Evolutionary conservation across 2,329 filamentous ascomycete genomes (phyloP).

Genomic region (Exophiala xenobiotica): DNA sequence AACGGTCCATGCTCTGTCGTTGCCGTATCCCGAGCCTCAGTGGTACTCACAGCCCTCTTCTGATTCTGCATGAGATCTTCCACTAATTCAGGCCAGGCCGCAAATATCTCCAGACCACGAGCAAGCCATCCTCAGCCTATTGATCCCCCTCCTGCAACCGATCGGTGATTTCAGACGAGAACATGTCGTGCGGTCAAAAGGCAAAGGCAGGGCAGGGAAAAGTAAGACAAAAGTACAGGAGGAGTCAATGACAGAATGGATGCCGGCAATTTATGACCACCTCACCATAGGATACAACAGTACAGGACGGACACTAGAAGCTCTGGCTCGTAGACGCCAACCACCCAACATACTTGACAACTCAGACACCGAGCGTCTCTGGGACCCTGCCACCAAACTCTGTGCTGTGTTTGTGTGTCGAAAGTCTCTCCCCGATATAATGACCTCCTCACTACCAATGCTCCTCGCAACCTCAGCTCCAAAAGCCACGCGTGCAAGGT

Average conservation of each 20-base stretch:
- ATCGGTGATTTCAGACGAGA: conserved; percentile 41
- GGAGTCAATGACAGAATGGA: conserved; percentile 25
- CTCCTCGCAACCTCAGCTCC: conserved; percentile 23
- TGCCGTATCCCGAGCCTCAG: conserved; percentile 25
- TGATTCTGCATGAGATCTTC: not conserved
- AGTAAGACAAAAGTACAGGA: conserved; percentile 2
- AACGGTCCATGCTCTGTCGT: conserved; percentile 18
- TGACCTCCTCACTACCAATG: conserved; percentile 22
- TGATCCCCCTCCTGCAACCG: conserved; percentile 31
- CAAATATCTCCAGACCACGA: conserved; percentile 13
- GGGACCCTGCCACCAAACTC: conserved; percentile 3
- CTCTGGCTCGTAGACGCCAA: conserved; percentile 32
- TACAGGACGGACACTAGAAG: conserved; percentile 44
- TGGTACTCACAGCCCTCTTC: conserved; percentile 14
- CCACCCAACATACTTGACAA: conserved; percentile 10
- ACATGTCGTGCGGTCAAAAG: conserved; percentile 40
- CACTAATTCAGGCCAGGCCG: conserved; percentile 19
- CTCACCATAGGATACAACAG: conserved; percentile 48
- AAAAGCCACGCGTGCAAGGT: conserved; percentile 6
- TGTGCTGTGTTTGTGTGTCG: conserved; percentile 24
- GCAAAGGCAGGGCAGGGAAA: conserved; percentile 27
- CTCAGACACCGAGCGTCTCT: not conserved
- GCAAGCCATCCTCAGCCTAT: conserved; percentile 18
- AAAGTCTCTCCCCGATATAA: conserved; percentile 22
- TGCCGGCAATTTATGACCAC: conserved; percentile 35